A percentile compares a stretch with the other conserved stretches of the same genome.
Conservation (phyloP, 805 yeast species). For the Monosporozyma aerobia region DNA sequence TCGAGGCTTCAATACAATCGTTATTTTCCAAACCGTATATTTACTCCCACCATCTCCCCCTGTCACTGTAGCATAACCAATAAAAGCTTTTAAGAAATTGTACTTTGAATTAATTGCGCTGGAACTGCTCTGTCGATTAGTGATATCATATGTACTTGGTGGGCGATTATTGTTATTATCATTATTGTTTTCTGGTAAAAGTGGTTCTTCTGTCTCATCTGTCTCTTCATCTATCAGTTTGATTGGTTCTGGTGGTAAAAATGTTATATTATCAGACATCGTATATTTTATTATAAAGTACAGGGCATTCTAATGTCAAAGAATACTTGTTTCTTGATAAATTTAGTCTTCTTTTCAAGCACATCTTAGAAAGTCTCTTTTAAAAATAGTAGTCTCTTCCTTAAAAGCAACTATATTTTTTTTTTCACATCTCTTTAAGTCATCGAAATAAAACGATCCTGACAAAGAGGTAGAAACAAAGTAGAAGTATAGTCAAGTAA, state of each 20-base stretch:
- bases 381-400: neutral
- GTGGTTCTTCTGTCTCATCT: constrained; percentile 2
- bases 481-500: neutral
- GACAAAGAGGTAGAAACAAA: neutral
- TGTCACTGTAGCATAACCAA: constrained; percentile 24
- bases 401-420: neutral
- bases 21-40: constrained; percentile 26
- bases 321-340: neutral
- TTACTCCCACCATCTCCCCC: constrained; percentile 19
- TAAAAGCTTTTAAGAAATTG: constrained; percentile 10
- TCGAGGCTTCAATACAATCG: constrained; percentile 12
- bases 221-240: constrained; percentile 12
- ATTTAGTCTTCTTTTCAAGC: neutral
- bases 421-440: neutral
- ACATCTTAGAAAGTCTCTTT: neutral
- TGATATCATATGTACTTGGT: neutral
- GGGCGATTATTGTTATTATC: too few relatives aligned
- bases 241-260: constrained; percentile 24
- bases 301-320: neutral
- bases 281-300: neutral
- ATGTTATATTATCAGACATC: constrained; percentile 8
- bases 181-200: neutral
- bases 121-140: constrained; percentile 1
- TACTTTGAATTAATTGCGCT: constrained; percentile 9
- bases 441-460: too few relatives aligned